These are phyloP conservation scores for Kluyveromyces aestuarii DNA, from an alignment of 805 yeast genomes.

Conservation along the genomic window DNA sequence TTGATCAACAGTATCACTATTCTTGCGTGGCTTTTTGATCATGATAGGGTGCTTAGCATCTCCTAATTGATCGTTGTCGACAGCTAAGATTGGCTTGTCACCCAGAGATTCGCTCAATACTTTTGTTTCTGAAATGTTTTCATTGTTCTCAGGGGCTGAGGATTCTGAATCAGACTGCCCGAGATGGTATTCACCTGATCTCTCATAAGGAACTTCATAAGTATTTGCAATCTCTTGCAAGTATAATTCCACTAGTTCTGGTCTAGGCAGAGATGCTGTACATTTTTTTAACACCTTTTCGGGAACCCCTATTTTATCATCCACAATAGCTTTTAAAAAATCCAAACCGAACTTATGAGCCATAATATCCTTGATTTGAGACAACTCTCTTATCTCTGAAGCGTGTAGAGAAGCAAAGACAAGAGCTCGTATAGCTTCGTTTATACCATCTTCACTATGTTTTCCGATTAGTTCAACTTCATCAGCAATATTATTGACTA, in stretches of 20 bases:
- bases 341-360: constrained; percentile 59
- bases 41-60: constrained; percentile 33
- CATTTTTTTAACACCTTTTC: constrained; percentile 58
- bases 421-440: constrained; percentile 66
- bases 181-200: constrained; percentile 30
- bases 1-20: constrained; percentile 33
- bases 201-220: constrained; percentile 66
- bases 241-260: constrained; percentile 57
- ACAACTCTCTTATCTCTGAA: constrained; percentile 66
- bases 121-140: background rate
- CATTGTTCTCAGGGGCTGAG: constrained; percentile 5
- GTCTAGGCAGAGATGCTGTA: constrained; percentile 55
- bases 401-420: constrained; percentile 58
- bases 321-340: constrained; percentile 36
- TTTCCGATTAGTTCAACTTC: constrained; percentile 25
- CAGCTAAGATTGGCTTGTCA: constrained; percentile 30
- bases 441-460: constrained; percentile 37
- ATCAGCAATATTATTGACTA: constrained; percentile 39
- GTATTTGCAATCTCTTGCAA: constrained; percentile 74
- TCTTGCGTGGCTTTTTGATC: constrained; percentile 34
- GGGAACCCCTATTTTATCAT: constrained; percentile 41
- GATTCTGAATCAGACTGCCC: constrained; percentile 23
- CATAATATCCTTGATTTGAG: constrained; percentile 50
- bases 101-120: constrained; percentile 6
- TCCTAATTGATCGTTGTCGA: constrained; percentile 24